Evolutionary conservation across 1,284 basidiomycete genomes (phyloP).

Genomic region (Austropuccinia psidii): DNA sequence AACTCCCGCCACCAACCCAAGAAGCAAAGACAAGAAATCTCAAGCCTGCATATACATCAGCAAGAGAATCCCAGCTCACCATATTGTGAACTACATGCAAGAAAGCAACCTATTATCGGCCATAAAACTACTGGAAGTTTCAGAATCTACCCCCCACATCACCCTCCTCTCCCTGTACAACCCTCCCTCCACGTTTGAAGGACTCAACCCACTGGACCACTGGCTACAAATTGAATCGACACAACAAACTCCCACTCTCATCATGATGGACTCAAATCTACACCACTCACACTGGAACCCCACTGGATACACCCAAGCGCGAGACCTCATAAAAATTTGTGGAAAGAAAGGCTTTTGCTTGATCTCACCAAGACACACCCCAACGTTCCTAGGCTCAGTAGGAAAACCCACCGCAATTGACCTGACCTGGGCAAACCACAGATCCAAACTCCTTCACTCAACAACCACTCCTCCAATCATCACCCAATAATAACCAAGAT

Average conservation of each 20-base stretch:
- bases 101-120: no score
- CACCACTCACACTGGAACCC: conserved; percentile 6
- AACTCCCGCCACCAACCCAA: neutral
- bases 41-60: conserved; percentile 5
- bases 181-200: neutral
- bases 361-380: conserved; percentile 6
- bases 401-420: neutral
- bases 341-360: neutral
- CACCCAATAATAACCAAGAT: no score
- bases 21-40: neutral
- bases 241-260: neutral
- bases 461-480: neutral
- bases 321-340: neutral
- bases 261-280: conserved; percentile 9
- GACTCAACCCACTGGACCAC: no score
- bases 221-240: neutral
- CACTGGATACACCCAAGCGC: neutral
- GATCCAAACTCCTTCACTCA: neutral
- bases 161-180: neutral
- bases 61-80: neutral
- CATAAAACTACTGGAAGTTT: no score
- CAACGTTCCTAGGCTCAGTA: neutral
- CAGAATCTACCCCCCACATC: no score
- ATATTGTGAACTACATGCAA: neutral
- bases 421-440: no score